phyloP scores from a whole-genome alignment of 2,329 filamentous ascomycete species.

The Alternaria atra region DNA sequence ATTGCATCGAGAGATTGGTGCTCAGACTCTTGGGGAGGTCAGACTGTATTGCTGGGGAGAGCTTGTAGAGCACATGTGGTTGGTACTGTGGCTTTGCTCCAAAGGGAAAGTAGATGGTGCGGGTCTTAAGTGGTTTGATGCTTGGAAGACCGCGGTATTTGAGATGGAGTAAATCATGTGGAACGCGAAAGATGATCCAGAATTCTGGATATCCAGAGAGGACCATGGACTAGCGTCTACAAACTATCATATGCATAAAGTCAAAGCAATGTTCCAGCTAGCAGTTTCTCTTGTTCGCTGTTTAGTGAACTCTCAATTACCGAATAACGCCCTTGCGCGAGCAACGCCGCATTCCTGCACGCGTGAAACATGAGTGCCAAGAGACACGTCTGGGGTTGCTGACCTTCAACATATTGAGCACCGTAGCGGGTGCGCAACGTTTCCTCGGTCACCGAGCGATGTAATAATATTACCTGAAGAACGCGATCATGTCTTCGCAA shows the following conservation, averaged over 20 bases:
- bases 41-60: conserved; percentile 82
- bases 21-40: conserved; percentile 54
- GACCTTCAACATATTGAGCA: conserved; percentile 11
- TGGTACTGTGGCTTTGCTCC: conserved; percentile 78
- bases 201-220: not conserved
- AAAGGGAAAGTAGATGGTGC: conserved; percentile 67
- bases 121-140: conserved; percentile 73
- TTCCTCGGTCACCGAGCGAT: conserved; percentile 14
- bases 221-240: not conserved
- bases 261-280: not conserved
- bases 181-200: not conserved
- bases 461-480: conserved; percentile 17
- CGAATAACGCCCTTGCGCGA: not conserved
- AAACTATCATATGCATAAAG: not conserved
- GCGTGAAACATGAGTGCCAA: conserved; percentile 18
- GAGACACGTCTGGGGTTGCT: conserved; percentile 18
- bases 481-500: conserved; percentile 33
- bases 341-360: conserved; percentile 1
- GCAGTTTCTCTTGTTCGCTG: not conserved
- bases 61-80: conserved; percentile 74
- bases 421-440: conserved; percentile 15
- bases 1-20: conserved; percentile 53
- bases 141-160: conserved; percentile 64
- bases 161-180: conserved; percentile 53
- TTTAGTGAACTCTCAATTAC: not conserved